These are phyloP conservation scores for Plantago lanceolata DNA, from an alignment of 305 asterid species.

Conservation along the genomic window DNA sequence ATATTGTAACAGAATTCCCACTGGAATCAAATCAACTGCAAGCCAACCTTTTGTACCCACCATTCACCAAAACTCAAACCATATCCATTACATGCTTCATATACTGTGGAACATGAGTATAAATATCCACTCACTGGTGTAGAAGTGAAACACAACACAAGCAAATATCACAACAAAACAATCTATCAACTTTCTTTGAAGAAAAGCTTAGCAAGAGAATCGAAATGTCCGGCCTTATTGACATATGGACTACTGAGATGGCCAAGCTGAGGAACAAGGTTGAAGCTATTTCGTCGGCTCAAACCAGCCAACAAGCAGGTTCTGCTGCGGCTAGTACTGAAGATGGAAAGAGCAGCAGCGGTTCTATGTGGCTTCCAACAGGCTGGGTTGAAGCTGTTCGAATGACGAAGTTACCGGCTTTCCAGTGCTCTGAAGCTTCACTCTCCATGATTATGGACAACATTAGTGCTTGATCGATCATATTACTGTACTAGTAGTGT, in stretches of 20 bases:
- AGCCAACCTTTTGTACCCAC: background rate
- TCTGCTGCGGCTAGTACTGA: background rate
- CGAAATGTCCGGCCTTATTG: conserved; percentile 33
- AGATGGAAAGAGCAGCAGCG: conserved; percentile 6
- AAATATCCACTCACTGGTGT: background rate
- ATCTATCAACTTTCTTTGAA: background rate
- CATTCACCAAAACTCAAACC: background rate
- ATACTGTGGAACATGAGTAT: background rate
- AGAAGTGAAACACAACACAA: background rate
- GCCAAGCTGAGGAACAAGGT: conserved; percentile 30
- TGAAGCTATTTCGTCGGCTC: conserved; percentile 11
- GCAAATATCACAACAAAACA: background rate
- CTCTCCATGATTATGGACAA: conserved; percentile 33
- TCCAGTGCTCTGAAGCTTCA: conserved; percentile 32
- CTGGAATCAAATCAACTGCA: background rate
- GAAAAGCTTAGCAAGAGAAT: background rate
- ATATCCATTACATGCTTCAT: background rate
- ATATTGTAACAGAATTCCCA: background rate
- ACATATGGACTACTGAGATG: conserved; percentile 35
- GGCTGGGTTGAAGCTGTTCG: conserved; percentile 15
- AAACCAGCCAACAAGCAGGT: conserved; percentile 2
- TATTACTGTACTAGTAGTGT: no score
- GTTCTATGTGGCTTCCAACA: conserved; percentile 13
- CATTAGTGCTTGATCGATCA: conserved; percentile 26
- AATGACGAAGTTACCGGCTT: conserved; percentile 18